Evolutionary conservation across 1,284 basidiomycete genomes (phyloP).

Genomic region (Ustilago hordei): DNA sequence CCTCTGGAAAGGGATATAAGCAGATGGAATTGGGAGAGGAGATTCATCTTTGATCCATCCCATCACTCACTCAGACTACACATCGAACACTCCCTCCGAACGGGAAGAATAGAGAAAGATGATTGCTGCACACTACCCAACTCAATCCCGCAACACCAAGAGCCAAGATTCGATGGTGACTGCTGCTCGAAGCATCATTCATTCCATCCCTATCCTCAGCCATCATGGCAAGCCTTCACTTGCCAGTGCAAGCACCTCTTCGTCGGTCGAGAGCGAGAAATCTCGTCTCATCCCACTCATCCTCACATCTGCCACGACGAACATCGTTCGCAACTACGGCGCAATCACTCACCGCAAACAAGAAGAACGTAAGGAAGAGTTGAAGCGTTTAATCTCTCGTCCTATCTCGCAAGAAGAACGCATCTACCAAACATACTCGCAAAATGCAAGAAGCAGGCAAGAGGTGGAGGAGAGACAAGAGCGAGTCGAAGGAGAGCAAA

Average conservation of each 20-base stretch:
- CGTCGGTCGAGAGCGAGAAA: constrained; percentile 7
- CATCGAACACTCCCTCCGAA: constrained; percentile 4
- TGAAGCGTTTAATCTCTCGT: constrained; percentile 26
- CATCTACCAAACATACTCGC: no score
- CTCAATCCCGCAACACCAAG: constrained; percentile 1
- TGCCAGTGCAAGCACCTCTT: constrained; percentile 7
- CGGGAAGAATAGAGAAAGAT: background rate
- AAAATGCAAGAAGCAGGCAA: background rate
- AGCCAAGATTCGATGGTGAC: constrained; percentile 14
- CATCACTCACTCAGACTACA: background rate
- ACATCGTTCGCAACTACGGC: constrained; percentile 10
- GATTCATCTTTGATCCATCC: background rate
- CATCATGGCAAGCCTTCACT: constrained; percentile 9
- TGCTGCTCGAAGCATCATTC: constrained; percentile 16
- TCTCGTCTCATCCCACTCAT: constrained; percentile 1
- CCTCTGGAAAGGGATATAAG: constrained; percentile 12
- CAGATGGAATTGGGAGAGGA: background rate
- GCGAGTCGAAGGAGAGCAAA: constrained; percentile 10
- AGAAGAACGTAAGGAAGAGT: constrained; percentile 4
- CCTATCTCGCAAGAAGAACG: constrained; percentile 8
- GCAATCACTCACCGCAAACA: constrained; percentile 6
- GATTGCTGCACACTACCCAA: constrained; percentile 18
- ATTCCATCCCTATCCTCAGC: background rate
- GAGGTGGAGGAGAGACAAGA: background rate
- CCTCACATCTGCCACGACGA: background rate